Base-by-base conservation (phyloP, 2,329 filamentous ascomycete species). In the Sodiomyces alkalinus region DNA sequence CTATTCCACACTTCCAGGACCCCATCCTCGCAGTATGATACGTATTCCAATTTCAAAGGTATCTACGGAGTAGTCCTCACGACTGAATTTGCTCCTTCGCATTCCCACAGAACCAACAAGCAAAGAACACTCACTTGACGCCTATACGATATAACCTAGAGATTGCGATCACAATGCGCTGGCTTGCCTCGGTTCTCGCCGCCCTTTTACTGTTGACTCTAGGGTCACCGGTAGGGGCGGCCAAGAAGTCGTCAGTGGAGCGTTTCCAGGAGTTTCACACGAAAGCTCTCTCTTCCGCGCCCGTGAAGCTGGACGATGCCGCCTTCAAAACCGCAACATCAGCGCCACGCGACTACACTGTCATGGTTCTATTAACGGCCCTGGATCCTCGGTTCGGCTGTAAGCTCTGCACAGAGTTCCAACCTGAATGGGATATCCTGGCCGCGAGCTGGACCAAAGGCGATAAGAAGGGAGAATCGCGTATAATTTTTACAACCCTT, bases 341-440 rank as follows among this genome's bases (percentile, higher is more conserved):
- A 11, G 56, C 69, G 1, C 83, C 86, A 9, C 74, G 90, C 40
- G 80, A 98, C 55, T 92, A 94, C 52, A 74, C 74, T 21, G 68
- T 80, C 17, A 77, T 75, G 3, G 68, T 98, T 3, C 68, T 98
- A 10, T 60, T 98, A 39, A 98, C 90, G 1, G 90, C 90, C 20
- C 57, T 86, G 44, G 86, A 93, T 40, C 47, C 74, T 18, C 72
- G 82, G 33, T 94, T 81, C 48, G 81, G 80, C 34, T 98, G 90
- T 51, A 62, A 74, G 39, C 62, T 96, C 27, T 98, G 90, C 53
- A 69, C 74, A 29, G 82, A 92, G 29, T 93, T 98, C 52, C 80
- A 93, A 51, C 79, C 86, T 2, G 90, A 98, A 56, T 98, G 85
- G 80, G 80, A 92, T 31, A 54, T 96, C 30, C 58, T 98, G 30